Percentiles rank a stretch among this genome's conserved stretches.
phyloP scores from a whole-genome alignment of 768 basidiomycete genomes.

The Cantharellus anzutake region DNA sequence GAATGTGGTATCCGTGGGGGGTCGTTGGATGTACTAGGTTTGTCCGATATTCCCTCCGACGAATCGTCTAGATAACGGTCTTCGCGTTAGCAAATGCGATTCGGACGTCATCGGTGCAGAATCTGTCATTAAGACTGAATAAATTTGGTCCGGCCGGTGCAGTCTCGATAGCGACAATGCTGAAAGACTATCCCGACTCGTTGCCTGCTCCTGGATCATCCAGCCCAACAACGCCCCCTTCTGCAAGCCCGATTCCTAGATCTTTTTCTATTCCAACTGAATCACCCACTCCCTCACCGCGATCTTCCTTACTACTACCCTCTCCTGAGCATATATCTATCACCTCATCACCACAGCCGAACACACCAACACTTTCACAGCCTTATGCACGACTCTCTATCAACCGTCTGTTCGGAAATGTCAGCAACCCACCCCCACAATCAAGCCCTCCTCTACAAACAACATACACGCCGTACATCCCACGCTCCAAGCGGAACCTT shows the following conservation, averaged over 20 bases:
- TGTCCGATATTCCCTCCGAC: conserved; percentile 14
- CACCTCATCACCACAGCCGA: conserved; percentile 9
- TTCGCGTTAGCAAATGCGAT: conserved; percentile 47
- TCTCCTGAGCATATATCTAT: conserved; percentile 19
- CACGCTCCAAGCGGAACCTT: conserved; percentile 23
- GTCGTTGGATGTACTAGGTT: conserved; percentile 65
- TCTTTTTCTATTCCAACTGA: not conserved
- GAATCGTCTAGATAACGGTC: not conserved
- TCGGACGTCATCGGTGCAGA: conserved; percentile 63
- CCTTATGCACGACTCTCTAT: not conserved
- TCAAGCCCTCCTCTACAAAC: conserved; percentile 39
- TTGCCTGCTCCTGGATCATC: conserved; percentile 5
- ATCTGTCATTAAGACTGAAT: conserved; percentile 83
- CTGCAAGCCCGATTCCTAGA: too few relatives aligned
- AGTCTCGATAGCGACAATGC: conserved; percentile 88
- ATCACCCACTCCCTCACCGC: not conserved
- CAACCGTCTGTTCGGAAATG: not conserved
- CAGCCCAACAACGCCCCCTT: not conserved
- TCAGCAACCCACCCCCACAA: too few relatives aligned
- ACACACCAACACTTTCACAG: not conserved
- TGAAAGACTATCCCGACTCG: conserved; percentile 78
- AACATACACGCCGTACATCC: conserved; percentile 72
- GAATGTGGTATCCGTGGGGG: conserved; percentile 61
- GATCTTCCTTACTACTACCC: conserved; percentile 12
- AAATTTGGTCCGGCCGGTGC: conserved; percentile 69